Conservation (phyloP, 176 grass and related monocot species). For the Triticum timopheevii region DNA sequence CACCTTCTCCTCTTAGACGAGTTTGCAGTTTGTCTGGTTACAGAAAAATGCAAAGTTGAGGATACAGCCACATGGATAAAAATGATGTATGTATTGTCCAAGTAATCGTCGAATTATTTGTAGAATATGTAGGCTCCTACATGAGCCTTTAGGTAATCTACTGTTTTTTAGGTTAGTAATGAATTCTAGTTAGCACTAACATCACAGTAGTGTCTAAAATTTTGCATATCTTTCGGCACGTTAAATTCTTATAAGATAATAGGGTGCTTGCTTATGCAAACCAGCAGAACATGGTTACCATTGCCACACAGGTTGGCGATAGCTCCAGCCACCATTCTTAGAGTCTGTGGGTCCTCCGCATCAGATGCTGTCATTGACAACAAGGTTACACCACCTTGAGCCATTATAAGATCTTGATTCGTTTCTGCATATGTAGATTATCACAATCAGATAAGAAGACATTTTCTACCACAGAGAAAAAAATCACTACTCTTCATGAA, state of each 20-base stretch:
- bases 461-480: constrained; percentile 11
- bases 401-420: constrained; percentile 99
- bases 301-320: constrained; percentile 99
- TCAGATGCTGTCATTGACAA: constrained; percentile 96
- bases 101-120: constrained; percentile 1
- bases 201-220: no score
- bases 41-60: constrained; percentile 25
- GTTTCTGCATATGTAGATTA: constrained; percentile 64
- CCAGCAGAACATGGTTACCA: constrained; percentile 53
- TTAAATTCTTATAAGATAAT: constrained; percentile 20
- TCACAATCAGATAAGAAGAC: constrained; percentile 21
- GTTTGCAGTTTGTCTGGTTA: constrained; percentile 89
- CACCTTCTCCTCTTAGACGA: constrained; percentile 90
- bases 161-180: neutral
- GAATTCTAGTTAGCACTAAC: no score
- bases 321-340: constrained; percentile 99
- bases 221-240: neutral
- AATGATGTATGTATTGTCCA: neutral
- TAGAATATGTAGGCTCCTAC: neutral
- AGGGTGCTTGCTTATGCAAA: constrained; percentile 4
- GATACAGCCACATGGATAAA: neutral
- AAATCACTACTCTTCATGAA: constrained; percentile 6
- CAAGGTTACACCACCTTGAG: constrained; percentile 81
- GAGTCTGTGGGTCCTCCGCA: constrained; percentile 93
- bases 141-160: neutral